Conservation (phyloP, 805 yeast genomes). For the Spathaspora girioi region DNA sequence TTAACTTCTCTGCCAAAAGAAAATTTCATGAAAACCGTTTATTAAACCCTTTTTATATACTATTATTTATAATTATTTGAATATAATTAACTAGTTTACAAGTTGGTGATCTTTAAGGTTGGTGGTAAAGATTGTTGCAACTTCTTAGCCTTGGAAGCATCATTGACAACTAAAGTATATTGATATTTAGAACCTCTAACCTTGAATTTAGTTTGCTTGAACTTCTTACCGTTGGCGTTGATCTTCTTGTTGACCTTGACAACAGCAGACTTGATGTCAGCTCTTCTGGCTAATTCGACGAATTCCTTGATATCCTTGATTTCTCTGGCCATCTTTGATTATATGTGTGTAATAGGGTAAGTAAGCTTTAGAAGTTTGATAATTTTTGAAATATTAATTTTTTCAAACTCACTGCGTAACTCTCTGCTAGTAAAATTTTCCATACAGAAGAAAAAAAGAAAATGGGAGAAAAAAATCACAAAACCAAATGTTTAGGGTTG, state of each 20-base stretch:
- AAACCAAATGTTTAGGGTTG: not conserved
- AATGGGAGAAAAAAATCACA: not conserved
- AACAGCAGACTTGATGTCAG: constrained; percentile 89
- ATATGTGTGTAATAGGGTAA: not conserved
- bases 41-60: not conserved
- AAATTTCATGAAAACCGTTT: not conserved
- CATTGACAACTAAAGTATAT: constrained; percentile 94
- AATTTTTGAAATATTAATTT: not conserved
- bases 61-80: not conserved
- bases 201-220: constrained; percentile 97
- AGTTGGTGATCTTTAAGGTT: constrained; percentile 65
- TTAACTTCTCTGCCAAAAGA: not conserved
- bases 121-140: constrained; percentile 97
- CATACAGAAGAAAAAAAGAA: not conserved
- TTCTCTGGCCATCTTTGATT: constrained; percentile 42
- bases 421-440: not conserved
- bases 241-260: constrained; percentile 89
- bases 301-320: constrained; percentile 96
- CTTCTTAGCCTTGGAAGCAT: constrained; percentile 95
- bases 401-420: not conserved
- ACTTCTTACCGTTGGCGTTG: constrained; percentile 76
- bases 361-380: not conserved
- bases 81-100: constrained; percentile 22
- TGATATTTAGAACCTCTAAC: constrained; percentile 93
- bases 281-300: constrained; percentile 94